Evolutionary conservation across 2,329 filamentous ascomycete species (phyloP).

Genomic region (Gyromitra esculenta): DNA sequence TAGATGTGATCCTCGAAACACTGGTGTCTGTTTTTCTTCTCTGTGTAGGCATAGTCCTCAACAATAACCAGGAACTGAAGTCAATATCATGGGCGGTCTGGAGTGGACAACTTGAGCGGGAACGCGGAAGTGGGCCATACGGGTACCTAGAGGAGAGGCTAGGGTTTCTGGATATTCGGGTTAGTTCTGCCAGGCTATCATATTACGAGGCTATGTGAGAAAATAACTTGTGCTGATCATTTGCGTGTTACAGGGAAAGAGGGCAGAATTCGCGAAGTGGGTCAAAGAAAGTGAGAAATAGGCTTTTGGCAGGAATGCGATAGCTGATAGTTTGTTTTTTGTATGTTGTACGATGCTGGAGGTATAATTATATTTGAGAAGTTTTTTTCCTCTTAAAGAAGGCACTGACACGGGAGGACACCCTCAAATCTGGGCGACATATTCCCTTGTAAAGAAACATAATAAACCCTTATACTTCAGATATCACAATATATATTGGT

Average conservation of each 20-base stretch:
- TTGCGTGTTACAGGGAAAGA: constrained; percentile 65
- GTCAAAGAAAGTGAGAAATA: constrained; percentile 38
- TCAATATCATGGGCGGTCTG: constrained; percentile 85
- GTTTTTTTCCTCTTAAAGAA: no score
- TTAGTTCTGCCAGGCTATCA: constrained; percentile 58
- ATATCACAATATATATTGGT: background rate
- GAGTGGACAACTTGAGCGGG: constrained; percentile 83
- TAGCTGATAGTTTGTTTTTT: background rate
- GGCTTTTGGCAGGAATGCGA: background rate
- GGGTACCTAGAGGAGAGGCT: constrained; percentile 78
- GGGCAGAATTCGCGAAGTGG: constrained; percentile 74
- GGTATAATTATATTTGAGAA: background rate
- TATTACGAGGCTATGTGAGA: constrained; percentile 8
- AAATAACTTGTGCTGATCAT: constrained; percentile 16
- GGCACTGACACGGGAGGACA: no score
- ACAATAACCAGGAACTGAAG: constrained; percentile 74
- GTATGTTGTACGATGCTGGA: background rate
- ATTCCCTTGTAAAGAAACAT: background rate
- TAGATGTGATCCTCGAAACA: constrained; percentile 89
- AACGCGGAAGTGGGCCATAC: constrained; percentile 82
- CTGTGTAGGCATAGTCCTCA: constrained; percentile 80
- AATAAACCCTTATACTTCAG: background rate
- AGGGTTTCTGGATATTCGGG: constrained; percentile 88
- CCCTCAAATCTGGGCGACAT: no score
- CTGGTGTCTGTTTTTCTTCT: constrained; percentile 81